Conservation (phyloP, 2,329 filamentous ascomycete genomes). For the Ophiostoma novo-ulmi region DNA sequence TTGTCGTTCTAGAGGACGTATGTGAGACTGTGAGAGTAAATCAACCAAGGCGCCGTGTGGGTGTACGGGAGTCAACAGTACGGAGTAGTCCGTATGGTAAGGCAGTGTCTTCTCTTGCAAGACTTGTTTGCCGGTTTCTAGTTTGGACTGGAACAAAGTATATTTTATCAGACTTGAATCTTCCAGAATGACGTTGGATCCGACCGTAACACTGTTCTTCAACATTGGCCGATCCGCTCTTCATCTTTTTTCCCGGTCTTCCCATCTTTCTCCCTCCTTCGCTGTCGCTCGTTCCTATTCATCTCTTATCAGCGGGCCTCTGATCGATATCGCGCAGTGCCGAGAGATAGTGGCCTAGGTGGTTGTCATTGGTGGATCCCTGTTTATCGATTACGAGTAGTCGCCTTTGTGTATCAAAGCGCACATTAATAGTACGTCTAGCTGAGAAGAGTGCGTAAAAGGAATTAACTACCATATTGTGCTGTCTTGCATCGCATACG, state of each 20-base stretch:
- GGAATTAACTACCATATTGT: not conserved
- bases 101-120: not conserved
- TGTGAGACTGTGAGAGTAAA: not conserved
- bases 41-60: not conserved
- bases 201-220: slow-evolving; percentile 2
- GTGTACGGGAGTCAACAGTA: not conserved
- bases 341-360: slow-evolving; percentile 7
- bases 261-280: not conserved
- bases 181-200: not conserved
- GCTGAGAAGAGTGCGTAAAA: not conserved
- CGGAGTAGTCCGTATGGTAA: not conserved
- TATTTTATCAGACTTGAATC: not conserved
- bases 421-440: not conserved
- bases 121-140: not conserved
- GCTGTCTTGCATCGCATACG: not conserved
- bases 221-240: not conserved
- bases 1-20: not conserved
- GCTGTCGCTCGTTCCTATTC: not conserved
- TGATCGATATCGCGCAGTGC: slow-evolving; percentile 10
- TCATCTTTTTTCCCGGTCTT: not conserved
- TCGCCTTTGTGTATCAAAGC: not conserved
- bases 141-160: not conserved
- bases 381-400: slow-evolving; percentile 8
- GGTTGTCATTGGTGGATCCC: slow-evolving; percentile 11
- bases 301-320: slow-evolving; percentile 12